A percentile compares a stretch with the other conserved stretches of the same genome.
Evolutionary conservation across 257 asterid genomes (phyloP).

Genomic region (Eustoma russellianum): DNA sequence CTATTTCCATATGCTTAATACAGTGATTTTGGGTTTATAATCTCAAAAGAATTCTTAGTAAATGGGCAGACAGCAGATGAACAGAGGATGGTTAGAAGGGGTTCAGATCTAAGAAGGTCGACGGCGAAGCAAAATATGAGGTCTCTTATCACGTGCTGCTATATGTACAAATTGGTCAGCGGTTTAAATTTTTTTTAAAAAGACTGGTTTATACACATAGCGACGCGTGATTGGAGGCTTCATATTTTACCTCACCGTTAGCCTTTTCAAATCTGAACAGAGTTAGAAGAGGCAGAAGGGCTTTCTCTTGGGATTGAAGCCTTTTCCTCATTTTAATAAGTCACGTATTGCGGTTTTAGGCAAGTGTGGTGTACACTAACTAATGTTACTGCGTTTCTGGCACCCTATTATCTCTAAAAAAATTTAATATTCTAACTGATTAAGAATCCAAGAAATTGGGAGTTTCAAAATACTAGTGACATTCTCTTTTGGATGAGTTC

Average conservation of each 20-base stretch:
- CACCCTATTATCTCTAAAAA: neutral
- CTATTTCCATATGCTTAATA: conserved; percentile 11
- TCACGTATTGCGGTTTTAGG: too few relatives aligned
- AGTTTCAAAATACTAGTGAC: neutral
- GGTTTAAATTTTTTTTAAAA: too few relatives aligned
- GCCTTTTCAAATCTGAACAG: too few relatives aligned
- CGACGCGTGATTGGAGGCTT: too few relatives aligned
- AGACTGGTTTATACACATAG: too few relatives aligned
- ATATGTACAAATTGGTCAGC: too few relatives aligned
- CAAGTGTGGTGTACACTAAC: conserved; percentile 8
- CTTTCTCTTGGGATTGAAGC: conserved; percentile 27
- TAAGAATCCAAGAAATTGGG: conserved; percentile 6
- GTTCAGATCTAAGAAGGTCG: too few relatives aligned
- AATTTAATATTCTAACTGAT: neutral
- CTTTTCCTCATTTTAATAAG: neutral
- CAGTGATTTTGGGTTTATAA: conserved; percentile 15
- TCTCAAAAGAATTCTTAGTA: conserved; percentile 16
- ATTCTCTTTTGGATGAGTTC: neutral
- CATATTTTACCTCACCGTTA: too few relatives aligned
- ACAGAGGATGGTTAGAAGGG: conserved; percentile 7
- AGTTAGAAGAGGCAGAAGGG: conserved; percentile 14
- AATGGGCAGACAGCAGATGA: conserved; percentile 9
- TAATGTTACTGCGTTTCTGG: conserved; percentile 14
- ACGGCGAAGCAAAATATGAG: too few relatives aligned
- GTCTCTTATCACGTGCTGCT: too few relatives aligned